Evolutionary conservation across 257 asterid species (phyloP).

Genomic region (Fraxinus pennsylvanica): DNA sequence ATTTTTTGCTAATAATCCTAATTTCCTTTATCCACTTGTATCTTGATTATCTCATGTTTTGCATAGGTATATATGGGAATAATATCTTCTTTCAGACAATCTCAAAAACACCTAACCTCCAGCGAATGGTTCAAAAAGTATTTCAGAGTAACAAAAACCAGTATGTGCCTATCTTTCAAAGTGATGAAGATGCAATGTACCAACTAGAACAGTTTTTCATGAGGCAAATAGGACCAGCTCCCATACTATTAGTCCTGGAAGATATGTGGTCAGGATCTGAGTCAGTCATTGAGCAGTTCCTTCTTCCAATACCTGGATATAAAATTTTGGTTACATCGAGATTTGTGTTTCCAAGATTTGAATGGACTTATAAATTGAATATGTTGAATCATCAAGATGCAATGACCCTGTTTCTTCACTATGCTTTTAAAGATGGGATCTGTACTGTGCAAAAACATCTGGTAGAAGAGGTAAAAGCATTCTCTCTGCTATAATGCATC

Average conservation of each 20-base stretch:
- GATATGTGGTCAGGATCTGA: constrained; percentile 40
- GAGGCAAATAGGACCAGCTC: neutral
- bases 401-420: constrained; percentile 28
- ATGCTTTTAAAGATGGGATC: constrained; percentile 32
- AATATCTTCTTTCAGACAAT: constrained; percentile 38
- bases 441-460: constrained; percentile 28
- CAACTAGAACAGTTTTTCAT: constrained; percentile 25
- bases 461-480: constrained; percentile 32
- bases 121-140: constrained; percentile 30
- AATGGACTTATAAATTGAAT: constrained; percentile 31
- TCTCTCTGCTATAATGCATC: neutral
- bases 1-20: too few relatives aligned
- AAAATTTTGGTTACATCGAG: constrained; percentile 42
- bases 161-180: constrained; percentile 17
- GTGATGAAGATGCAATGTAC: constrained; percentile 31
- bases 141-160: constrained; percentile 14
- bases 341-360: constrained; percentile 24
- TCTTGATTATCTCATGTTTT: neutral
- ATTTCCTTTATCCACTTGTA: too few relatives aligned
- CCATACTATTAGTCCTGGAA: constrained; percentile 38
- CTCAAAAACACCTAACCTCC: constrained; percentile 24
- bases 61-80: constrained; percentile 24
- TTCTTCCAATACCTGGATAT: constrained; percentile 20
- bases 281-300: constrained; percentile 25
- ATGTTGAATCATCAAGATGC: constrained; percentile 32